These are phyloP conservation scores for Fusarium pilosicola DNA, from an alignment of 2,329 filamentous ascomycete species.

Conservation along the genomic window DNA sequence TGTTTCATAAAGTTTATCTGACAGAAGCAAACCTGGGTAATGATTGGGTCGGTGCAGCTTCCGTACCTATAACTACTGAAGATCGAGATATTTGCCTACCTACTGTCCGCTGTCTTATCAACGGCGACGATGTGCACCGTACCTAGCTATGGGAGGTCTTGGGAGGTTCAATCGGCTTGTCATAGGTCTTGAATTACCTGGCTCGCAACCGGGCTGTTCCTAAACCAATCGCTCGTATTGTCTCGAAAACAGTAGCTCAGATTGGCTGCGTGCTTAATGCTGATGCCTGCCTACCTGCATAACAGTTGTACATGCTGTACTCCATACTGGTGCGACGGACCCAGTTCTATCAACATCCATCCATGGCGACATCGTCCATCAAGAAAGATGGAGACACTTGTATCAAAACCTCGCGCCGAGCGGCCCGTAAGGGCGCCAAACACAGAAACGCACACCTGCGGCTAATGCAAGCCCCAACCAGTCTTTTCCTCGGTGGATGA, in stretches of 20 bases:
- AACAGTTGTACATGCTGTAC: slow-evolving; percentile 10
- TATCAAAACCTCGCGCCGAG: slow-evolving; percentile 33
- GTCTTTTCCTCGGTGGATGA: slow-evolving; percentile 4
- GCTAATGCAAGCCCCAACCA: slow-evolving; percentile 40
- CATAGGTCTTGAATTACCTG: not conserved
- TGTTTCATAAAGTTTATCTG: not conserved
- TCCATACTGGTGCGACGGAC: slow-evolving; percentile 15
- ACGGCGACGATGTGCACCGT: not conserved
- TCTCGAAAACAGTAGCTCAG: not conserved
- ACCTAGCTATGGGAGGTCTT: not conserved
- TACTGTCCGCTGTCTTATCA: not conserved
- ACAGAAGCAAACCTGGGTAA: not conserved
- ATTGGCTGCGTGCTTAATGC: slow-evolving; percentile 12
- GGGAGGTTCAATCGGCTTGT: not conserved
- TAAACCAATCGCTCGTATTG: slow-evolving; percentile 1
- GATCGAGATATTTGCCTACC: not conserved
- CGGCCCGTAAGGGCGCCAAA: slow-evolving; percentile 31
- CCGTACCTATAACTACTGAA: not conserved
- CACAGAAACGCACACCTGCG: slow-evolving; percentile 20
- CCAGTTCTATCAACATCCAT: slow-evolving; percentile 21
- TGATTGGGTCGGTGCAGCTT: not conserved
- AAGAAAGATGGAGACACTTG: slow-evolving; percentile 31
- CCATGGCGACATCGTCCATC: slow-evolving; percentile 36
- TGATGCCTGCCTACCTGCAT: slow-evolving; percentile 11
- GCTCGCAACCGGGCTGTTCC: not conserved